phyloP scores from a whole-genome alignment of 1,284 basidiomycete species.

The Irpex sp. region DNA sequence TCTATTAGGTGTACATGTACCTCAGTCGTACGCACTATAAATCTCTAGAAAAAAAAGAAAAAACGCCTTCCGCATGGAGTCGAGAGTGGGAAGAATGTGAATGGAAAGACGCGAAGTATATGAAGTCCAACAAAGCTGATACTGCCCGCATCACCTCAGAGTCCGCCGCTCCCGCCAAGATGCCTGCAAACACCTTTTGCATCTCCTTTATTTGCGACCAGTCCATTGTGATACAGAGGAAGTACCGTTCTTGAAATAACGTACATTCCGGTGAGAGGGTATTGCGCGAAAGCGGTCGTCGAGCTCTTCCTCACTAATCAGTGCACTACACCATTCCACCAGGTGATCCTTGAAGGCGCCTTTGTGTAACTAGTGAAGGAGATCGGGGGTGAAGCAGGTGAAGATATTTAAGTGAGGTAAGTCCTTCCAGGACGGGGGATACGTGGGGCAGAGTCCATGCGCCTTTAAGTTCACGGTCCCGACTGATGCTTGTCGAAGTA shows the following conservation, averaged over 20 bases:
- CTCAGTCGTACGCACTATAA: too few species aligned
- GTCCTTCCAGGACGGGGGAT: conserved; percentile 27
- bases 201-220: conserved; percentile 26
- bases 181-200: conserved; percentile 21
- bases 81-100: conserved; percentile 16
- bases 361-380: conserved; percentile 30
- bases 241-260: conserved; percentile 23
- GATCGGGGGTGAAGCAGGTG: conserved; percentile 24
- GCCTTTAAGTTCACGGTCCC: neutral
- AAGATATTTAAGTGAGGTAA: conserved; percentile 26
- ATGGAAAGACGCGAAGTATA: conserved; percentile 20
- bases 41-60: too few species aligned
- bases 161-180: conserved; percentile 12
- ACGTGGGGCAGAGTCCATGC: conserved; percentile 10
- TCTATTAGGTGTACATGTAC: too few species aligned
- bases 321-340: conserved; percentile 20
- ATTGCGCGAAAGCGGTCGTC: conserved; percentile 16
- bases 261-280: conserved; percentile 13
- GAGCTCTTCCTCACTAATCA: conserved; percentile 13
- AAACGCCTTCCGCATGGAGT: neutral
- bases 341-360: conserved; percentile 29
- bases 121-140: conserved; percentile 25
- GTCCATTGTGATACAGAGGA: conserved; percentile 26
- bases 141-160: conserved; percentile 12
- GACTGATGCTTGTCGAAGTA: neutral